These are phyloP conservation scores for Claviceps capensis DNA, from an alignment of 2,329 filamentous ascomycete species.

Conservation along the genomic window DNA sequence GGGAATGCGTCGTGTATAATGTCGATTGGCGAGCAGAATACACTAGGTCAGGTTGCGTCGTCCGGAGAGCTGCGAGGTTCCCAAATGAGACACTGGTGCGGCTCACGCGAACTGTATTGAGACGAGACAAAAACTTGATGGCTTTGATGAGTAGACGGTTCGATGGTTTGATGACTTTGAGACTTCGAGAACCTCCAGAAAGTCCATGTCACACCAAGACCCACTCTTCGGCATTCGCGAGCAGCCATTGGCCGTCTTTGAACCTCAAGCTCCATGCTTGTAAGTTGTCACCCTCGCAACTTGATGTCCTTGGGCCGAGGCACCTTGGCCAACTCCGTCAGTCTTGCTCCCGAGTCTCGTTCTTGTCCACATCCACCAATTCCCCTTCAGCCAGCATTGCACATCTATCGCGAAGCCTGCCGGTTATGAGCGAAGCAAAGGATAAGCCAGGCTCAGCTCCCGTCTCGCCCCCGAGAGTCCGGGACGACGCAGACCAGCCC, in stretches of 20 bases:
- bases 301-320: neutral
- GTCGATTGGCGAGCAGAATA: neutral
- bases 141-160: neutral
- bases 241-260: neutral
- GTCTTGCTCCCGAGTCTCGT: neutral
- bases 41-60: neutral
- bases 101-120: too few species aligned
- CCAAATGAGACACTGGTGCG: neutral
- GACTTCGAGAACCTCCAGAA: neutral
- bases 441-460: slow-evolving; percentile 11
- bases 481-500: slow-evolving; percentile 6
- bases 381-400: neutral
- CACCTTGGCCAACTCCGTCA: neutral
- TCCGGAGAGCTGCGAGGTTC: neutral
- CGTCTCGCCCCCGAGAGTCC: slow-evolving; percentile 21
- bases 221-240: neutral
- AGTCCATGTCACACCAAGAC: neutral
- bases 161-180: neutral
- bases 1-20: neutral
- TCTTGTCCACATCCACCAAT: neutral
- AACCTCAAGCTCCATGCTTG: neutral
- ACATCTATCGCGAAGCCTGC: neutral
- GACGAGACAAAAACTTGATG: neutral
- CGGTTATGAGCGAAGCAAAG: slow-evolving; percentile 20
- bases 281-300: neutral